Evolutionary conservation across 2,329 filamentous ascomycete genomes (phyloP).

Genomic region (Chaetomium sp.): DNA sequence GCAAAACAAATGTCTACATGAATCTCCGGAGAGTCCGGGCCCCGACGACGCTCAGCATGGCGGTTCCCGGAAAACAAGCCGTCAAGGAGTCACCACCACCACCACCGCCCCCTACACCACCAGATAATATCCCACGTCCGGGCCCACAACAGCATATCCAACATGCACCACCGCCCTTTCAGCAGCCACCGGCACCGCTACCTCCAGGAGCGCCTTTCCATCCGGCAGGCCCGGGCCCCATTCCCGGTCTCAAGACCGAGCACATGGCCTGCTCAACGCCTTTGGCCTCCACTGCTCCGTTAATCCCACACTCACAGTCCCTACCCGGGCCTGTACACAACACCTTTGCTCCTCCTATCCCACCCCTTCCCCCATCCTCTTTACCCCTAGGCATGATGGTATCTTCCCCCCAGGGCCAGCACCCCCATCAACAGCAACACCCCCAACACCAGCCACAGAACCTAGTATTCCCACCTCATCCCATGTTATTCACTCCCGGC

Average conservation of each 20-base stretch:
- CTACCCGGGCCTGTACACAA: background rate
- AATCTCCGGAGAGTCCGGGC: slow-evolving; percentile 52
- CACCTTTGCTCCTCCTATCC: background rate
- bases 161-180: no score
- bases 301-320: background rate
- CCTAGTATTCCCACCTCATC: background rate
- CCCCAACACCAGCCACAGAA: slow-evolving; percentile 14
- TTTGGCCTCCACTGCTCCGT: background rate
- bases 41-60: slow-evolving; percentile 39
- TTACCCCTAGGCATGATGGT: slow-evolving; percentile 3
- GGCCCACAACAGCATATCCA: no score
- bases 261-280: slow-evolving; percentile 7
- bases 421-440: slow-evolving; percentile 12
- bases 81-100: slow-evolving; percentile 28
- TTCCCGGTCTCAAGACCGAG: slow-evolving; percentile 17
- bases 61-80: slow-evolving; percentile 32
- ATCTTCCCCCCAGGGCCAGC: slow-evolving; percentile 5
- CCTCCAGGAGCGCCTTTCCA: background rate
- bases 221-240: background rate
- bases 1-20: slow-evolving; percentile 54
- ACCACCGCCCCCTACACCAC: background rate
- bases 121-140: no score
- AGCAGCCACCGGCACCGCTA: slow-evolving; percentile 1
- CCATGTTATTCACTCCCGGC: slow-evolving; percentile 37
- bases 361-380: background rate